phyloP scores from a whole-genome alignment of 179 eudicot genomes.

The Gypsophila paniculata region DNA sequence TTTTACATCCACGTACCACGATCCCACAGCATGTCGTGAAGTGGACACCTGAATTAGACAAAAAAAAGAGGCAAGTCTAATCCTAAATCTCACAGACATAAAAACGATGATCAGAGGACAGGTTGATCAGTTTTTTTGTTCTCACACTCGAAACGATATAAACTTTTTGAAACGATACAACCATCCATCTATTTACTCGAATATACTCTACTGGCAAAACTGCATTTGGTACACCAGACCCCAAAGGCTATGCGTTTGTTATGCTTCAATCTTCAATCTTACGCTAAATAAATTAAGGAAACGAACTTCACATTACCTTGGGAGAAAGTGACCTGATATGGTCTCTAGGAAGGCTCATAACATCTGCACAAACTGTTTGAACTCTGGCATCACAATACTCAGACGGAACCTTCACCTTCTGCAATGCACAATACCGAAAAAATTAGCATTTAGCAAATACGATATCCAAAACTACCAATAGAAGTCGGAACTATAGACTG shows the following conservation, averaged over 20 bases:
- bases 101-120: no score
- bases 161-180: neutral
- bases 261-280: neutral
- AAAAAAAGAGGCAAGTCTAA: neutral
- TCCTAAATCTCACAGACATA: no score
- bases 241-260: neutral
- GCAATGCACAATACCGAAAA: constrained; percentile 39
- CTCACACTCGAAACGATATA: neutral
- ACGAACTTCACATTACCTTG: constrained; percentile 40
- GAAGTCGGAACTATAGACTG: no score
- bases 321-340: constrained; percentile 66
- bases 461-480: no score
- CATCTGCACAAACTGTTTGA: constrained; percentile 76
- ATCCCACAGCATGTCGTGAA: neutral
- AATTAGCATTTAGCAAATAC: no score
- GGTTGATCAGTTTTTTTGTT: neutral
- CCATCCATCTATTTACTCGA: neutral
- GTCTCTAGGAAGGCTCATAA: constrained; percentile 54
- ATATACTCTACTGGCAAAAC: neutral
- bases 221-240: neutral
- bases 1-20: neutral
- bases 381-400: constrained; percentile 78
- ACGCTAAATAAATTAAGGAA: neutral
- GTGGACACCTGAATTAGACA: neutral
- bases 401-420: constrained; percentile 90